Evolutionary conservation across 1,139 yeast genomes (phyloP).

Genomic region (Pneumocystis sp.): DNA sequence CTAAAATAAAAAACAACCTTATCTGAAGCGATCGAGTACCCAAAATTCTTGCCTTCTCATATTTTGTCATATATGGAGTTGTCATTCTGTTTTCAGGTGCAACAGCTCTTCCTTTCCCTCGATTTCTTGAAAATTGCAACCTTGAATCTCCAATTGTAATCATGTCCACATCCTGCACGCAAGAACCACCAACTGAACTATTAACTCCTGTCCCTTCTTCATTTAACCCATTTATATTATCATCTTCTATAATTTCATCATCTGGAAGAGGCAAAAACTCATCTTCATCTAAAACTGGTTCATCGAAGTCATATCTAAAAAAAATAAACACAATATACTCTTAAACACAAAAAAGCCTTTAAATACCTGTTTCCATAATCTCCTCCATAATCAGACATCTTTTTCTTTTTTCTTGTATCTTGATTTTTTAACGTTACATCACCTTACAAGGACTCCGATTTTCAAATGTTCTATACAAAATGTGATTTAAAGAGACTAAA

Average conservation of each 20-base stretch:
- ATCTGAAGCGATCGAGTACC: slow-evolving; percentile 96
- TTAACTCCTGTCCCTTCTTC: neutral
- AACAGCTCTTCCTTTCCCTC: slow-evolving; percentile 51
- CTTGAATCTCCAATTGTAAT: neutral
- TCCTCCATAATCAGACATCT: neutral
- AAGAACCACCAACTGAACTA: neutral
- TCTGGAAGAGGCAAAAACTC: slow-evolving; percentile 19
- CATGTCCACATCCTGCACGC: neutral
- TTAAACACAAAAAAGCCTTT: neutral
- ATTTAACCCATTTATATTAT: slow-evolving; percentile 49
- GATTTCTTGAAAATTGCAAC: neutral
- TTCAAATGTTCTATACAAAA: too few species aligned
- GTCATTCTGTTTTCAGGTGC: slow-evolving; percentile 81
- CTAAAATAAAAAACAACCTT: slow-evolving; percentile 2
- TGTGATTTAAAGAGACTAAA: too few species aligned
- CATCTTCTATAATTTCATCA: slow-evolving; percentile 29
- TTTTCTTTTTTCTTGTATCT: too few species aligned
- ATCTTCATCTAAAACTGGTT: slow-evolving; percentile 40
- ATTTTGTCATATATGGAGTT: slow-evolving; percentile 97
- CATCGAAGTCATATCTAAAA: neutral
- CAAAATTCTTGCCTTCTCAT: slow-evolving; percentile 89
- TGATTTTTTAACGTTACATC: neutral
- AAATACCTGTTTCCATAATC: neutral
- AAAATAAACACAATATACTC: neutral
- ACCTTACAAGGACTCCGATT: too few species aligned